These are phyloP conservation scores for Fraxinus anomala DNA, from an alignment of 257 asterid genomes.

Conservation along the genomic window DNA sequence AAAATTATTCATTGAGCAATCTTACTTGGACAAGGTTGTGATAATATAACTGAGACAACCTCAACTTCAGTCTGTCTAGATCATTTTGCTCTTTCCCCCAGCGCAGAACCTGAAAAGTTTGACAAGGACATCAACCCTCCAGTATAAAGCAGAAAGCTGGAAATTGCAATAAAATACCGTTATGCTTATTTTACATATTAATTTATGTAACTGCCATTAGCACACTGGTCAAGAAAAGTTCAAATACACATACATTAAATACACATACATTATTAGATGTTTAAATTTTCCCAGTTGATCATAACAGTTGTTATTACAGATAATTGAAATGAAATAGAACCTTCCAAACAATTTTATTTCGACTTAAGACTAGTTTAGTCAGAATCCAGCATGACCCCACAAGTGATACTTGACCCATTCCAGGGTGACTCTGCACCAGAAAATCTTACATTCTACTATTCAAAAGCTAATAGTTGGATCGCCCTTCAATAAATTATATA, in stretches of 20 bases:
- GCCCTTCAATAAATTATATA: too few relatives aligned
- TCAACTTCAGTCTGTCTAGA: slow-evolving; percentile 63
- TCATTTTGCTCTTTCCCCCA: slow-evolving; percentile 64
- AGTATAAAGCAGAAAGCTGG: too few relatives aligned
- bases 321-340: neutral
- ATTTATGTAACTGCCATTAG: neutral
- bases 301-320: neutral
- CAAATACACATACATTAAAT: neutral
- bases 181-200: neutral
- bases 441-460: too few relatives aligned
- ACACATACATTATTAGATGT: neutral
- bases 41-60: slow-evolving; percentile 72
- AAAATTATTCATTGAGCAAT: slow-evolving; percentile 10
- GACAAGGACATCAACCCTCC: too few relatives aligned
- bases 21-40: slow-evolving; percentile 70
- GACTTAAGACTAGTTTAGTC: neutral
- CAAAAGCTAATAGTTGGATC: too few relatives aligned
- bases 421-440: too few relatives aligned
- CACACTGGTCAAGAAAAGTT: slow-evolving; percentile 13
- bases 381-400: neutral
- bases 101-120: slow-evolving; percentile 52
- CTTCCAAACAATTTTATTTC: neutral
- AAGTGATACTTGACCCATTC: neutral
- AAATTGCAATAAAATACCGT: too few relatives aligned
- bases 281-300: neutral